Evolutionary conservation across 1,284 basidiomycete genomes (phyloP), one percentile per base, ranked within the genome.

Genomic region (Cryptococcus sp.): DNA sequence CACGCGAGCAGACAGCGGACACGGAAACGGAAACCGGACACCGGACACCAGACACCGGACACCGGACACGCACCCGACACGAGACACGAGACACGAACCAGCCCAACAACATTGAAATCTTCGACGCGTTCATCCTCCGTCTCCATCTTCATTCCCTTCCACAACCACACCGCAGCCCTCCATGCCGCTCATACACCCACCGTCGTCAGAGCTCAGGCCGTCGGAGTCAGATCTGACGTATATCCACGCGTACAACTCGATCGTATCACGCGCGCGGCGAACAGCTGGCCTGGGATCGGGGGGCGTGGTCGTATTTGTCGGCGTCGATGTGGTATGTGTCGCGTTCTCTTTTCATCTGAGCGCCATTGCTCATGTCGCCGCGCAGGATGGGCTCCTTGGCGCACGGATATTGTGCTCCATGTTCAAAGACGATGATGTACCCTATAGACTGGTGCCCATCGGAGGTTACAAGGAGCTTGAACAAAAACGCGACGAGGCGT

Each of bases 401-500:
- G 67, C 72, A 2, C 61, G 87, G 47, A 93, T 98, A 82, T 83
- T 98, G 46, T 86, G 87, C n/a, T 86, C 87, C 38, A 80, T 98
- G 20, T 85, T 98, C 77, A 88, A 86, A 63, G 89, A 95, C 65
- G 96, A 98, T 80, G 92, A 96, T 67, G 85, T 98, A 21, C 87
- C 89, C 70, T 88, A 96, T 76, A 84, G 90, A 44, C 84, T 93
- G 60, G 86, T 93, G 21, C 95, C 95, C n/a, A 87, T 98, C 1
- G 87, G 91, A 28, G 92, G 93, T 1, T 88, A 91, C 63, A 81
- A 83, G 20, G 87, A 88, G 61, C 78, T 96, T 8, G 84, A 87
- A 60, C 73, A 74, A 8, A 81, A 87, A 66, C 81, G 82, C 53
- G 82, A 87, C 50, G 87, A 90, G 61, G 82, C 93, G 23, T 78